Base-by-base conservation (phyloP, 225 moss, liverwort and hornwort genomes). In the Antitrichia curtipendula region DNA sequence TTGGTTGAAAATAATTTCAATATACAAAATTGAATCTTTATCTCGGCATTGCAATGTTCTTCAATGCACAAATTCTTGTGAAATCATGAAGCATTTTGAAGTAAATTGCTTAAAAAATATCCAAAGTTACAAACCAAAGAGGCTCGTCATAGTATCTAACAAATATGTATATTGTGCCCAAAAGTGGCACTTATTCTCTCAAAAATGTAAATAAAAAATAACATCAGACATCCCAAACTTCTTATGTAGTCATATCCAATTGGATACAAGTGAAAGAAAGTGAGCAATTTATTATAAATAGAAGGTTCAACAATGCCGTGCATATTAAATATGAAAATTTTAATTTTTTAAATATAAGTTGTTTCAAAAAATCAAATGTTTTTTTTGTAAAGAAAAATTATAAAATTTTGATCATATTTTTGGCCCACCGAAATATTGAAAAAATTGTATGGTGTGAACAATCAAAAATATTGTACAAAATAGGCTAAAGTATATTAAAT, bases 381-480 rank as follows among this genome's bases (percentile, higher is more conserved):
- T 68, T 9, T 20, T n/a, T n/a, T n/a, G 19, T 34, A 10, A 10
- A 11, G 22, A 23, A 6, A 10, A 32, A 16, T 21, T 68, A 24
- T 2, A 41, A 41, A 25, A 40, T 3, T 6, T 13, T 70, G 13
- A n/a, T n/a, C n/a, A n/a, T n/a, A n/a, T n/a, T n/a, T n/a, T n/a
- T n/a, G n/a, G n/a, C n/a, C 8, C 8, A 68, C 23, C 13, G 9
- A n/a, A 65, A 20, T 36, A 20, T 0, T 13, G 0, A 22, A 12
- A 22, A 66, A 68, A 2, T 8, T 45, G 8, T 21, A 38, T 22
- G 7, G 12, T 38, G 9, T 10, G 22, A 12, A 68, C 1, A 68
- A 22, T 22, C 4, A 23, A 69, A 69, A 69, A 13, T 1, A 13
- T 69, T 40, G 45, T 17, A 45, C 2, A 72, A 45, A 45, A 17